These are phyloP conservation scores for Fusarium sp. DNA, from an alignment of 2,329 filamentous ascomycete species.

Conservation along the genomic window DNA sequence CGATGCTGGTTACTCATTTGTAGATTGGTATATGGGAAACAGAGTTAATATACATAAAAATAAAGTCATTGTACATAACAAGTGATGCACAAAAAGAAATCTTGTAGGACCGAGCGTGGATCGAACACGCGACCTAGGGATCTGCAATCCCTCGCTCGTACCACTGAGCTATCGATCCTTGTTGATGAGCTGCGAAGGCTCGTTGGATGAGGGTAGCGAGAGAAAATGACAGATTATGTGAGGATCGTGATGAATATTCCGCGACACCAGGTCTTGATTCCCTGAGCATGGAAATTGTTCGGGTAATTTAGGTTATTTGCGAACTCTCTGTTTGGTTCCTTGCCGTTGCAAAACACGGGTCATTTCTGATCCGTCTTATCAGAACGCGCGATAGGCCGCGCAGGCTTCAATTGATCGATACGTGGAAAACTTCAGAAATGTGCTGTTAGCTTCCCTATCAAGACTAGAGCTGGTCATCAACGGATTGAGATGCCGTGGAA, in stretches of 20 bases:
- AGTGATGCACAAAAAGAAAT: neutral
- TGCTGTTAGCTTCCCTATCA: constrained; percentile 12
- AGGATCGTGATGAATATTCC: fast-evolving
- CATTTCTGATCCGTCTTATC: neutral
- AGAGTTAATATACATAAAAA: neutral
- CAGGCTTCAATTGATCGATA: neutral
- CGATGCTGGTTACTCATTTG: too few species aligned
- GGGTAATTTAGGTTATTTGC: fast-evolving
- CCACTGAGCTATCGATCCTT: constrained; percentile 42
- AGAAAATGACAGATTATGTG: fast-evolving
- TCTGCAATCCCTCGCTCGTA: constrained; percentile 42
- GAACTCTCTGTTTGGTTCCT: fast-evolving
- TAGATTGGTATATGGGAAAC: fast-evolving
- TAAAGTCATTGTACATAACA: too few species aligned
- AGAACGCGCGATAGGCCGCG: neutral
- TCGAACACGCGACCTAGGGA: constrained; percentile 42
- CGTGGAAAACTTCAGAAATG: neutral
- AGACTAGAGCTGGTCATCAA: constrained; percentile 12
- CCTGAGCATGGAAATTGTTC: neutral
- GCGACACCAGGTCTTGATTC: too few species aligned
- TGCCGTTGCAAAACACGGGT: neutral
- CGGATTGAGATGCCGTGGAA: neutral
- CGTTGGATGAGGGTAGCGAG: fast-evolving
- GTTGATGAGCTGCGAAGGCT: too few species aligned
- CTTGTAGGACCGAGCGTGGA: constrained; percentile 35